These are phyloP conservation scores for Penicillium psychrosexuale DNA, from an alignment of 2,329 filamentous ascomycete genomes.

Conservation along the genomic window DNA sequence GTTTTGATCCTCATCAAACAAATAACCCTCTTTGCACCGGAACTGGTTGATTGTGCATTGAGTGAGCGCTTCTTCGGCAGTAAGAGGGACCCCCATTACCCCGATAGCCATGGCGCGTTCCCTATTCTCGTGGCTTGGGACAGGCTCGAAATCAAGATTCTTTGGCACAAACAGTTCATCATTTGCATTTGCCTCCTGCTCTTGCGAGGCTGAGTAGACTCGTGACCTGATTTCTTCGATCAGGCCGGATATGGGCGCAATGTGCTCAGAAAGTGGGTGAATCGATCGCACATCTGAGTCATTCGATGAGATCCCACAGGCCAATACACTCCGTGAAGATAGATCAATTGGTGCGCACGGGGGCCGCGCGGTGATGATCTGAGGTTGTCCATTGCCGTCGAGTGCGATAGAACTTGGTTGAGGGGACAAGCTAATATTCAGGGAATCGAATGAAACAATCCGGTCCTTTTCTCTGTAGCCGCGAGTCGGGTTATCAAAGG, in stretches of 20 bases:
- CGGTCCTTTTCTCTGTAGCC: slow-evolving; percentile 47
- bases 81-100: slow-evolving; percentile 28
- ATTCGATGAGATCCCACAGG: slow-evolving; percentile 28
- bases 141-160: slow-evolving; percentile 12
- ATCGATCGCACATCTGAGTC: slow-evolving; percentile 32
- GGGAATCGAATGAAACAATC: slow-evolving; percentile 61
- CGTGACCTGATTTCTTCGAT: slow-evolving; percentile 30
- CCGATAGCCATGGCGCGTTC: slow-evolving; percentile 36
- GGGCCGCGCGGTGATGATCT: slow-evolving; percentile 48
- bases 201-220: slow-evolving; percentile 17
- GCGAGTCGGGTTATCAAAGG: slow-evolving; percentile 47
- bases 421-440: slow-evolving; percentile 47
- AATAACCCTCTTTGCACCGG: slow-evolving; percentile 55
- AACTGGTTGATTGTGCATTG: slow-evolving; percentile 41
- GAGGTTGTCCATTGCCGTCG: slow-evolving; percentile 51
- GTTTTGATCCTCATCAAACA: slow-evolving; percentile 55
- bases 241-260: slow-evolving; percentile 29
- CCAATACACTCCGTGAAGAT: slow-evolving; percentile 38
- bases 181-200: slow-evolving; percentile 6
- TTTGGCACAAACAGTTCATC: slow-evolving; percentile 8
- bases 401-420: slow-evolving; percentile 54
- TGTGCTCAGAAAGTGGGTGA: slow-evolving; percentile 29
- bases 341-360: slow-evolving; percentile 39
- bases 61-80: slow-evolving; percentile 40
- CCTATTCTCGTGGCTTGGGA: slow-evolving; percentile 40